Percentiles rank a stretch among this genome's conserved stretches.
Evolutionary conservation across 192 early-diverging fungal genomes (phyloP).

Genomic region (Phlyctochytrium bullatum): DNA sequence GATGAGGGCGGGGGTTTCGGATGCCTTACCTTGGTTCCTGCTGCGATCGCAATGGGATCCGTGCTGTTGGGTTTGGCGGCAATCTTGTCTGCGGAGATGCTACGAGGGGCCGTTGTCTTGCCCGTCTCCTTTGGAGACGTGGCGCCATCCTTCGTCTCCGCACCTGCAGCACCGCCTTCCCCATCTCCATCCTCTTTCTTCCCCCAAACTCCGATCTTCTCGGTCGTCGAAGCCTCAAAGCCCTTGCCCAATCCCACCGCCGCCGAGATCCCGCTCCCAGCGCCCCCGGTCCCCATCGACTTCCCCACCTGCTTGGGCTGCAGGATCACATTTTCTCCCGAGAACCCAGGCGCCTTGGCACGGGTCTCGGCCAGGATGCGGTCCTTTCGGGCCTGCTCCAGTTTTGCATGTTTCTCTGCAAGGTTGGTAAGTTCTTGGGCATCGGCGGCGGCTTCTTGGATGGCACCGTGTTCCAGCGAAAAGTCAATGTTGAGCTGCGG

Average conservation of each 20-base stretch:
- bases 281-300: not conserved
- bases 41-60: not conserved
- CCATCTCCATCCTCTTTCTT: not conserved
- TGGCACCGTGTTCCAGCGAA: not conserved
- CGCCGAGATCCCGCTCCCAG: too few relatives aligned
- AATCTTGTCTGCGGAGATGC: not conserved
- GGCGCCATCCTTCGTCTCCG: too few relatives aligned
- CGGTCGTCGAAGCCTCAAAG: too few relatives aligned
- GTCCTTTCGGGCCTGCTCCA: not conserved
- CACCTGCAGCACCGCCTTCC: not conserved
- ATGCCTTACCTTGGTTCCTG: not conserved
- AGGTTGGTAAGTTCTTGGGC: not conserved
- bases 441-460: not conserved
- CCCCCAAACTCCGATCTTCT: not conserved
- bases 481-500: not conserved
- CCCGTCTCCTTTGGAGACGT: not conserved
- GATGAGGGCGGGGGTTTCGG: not conserved
- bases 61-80: not conserved
- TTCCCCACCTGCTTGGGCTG: not conserved
- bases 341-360: not conserved
- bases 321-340: not conserved
- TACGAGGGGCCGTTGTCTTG: not conserved
- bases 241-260: too few relatives aligned
- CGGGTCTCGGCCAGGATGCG: not conserved
- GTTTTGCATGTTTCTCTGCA: not conserved